Conservation (phyloP, 768 basidiomycete species). For the Boletellus ananas region DNA sequence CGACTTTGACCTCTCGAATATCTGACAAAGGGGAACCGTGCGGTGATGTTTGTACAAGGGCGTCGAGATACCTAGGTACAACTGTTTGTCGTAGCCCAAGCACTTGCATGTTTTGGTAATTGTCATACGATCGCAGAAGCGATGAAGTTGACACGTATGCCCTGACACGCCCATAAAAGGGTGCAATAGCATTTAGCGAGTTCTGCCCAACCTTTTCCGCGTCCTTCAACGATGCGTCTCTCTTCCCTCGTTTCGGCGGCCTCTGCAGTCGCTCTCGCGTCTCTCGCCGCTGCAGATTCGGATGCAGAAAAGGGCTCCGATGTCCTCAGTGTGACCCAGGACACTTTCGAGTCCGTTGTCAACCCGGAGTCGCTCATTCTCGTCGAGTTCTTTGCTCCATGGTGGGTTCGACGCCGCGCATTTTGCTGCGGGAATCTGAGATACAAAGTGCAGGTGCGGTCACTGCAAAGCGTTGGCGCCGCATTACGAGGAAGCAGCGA, state of each 20-base stretch:
- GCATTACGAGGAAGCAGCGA: slow-evolving; percentile 92
- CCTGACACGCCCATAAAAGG: slow-evolving; percentile 22
- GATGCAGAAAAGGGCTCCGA: slow-evolving; percentile 53
- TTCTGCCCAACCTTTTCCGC: slow-evolving; percentile 14
- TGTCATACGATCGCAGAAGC: background rate
- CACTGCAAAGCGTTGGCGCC: slow-evolving; percentile 96
- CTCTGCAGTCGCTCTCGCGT: slow-evolving; percentile 51
- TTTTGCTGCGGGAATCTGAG: background rate
- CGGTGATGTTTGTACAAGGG: background rate
- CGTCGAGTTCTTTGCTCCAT: slow-evolving; percentile 94
- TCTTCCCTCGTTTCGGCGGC: slow-evolving; percentile 45
- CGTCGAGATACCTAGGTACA: background rate
- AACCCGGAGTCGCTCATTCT: slow-evolving; percentile 69
- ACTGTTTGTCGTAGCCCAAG: too few species aligned
- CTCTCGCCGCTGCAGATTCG: slow-evolving; percentile 48
- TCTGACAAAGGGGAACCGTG: slow-evolving; percentile 20
- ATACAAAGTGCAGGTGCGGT: slow-evolving; percentile 62
- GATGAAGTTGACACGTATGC: slow-evolving; percentile 31
- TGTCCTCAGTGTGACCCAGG: slow-evolving; percentile 71
- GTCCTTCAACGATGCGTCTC: slow-evolving; percentile 58
- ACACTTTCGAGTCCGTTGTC: slow-evolving; percentile 66
- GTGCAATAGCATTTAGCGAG: background rate
- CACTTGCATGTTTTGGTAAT: background rate
- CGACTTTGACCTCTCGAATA: slow-evolving; percentile 53
- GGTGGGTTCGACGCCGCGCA: slow-evolving; percentile 39